These are phyloP conservation scores for Macrolepiota albuminosa DNA, from an alignment of 768 basidiomycete species.

Conservation along the genomic window DNA sequence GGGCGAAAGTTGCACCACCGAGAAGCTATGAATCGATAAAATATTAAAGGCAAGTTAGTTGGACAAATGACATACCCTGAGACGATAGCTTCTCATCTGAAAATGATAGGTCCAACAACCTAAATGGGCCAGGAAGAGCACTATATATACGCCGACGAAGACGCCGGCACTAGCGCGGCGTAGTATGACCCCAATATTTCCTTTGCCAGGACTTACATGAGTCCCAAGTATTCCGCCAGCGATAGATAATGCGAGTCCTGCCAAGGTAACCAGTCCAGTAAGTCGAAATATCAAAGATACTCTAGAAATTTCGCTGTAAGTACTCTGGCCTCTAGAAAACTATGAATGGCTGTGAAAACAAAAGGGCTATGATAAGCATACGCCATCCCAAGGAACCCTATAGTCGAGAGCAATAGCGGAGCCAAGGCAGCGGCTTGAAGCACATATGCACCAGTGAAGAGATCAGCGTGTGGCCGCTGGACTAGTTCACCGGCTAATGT, in stretches of 20 bases:
- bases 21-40: slow-evolving; percentile 42
- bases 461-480: slow-evolving; percentile 30
- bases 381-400: slow-evolving; percentile 50
- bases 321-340: slow-evolving; percentile 40
- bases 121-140: slow-evolving; percentile 35
- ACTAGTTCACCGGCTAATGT: slow-evolving; percentile 49
- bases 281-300: slow-evolving; percentile 33
- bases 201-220: slow-evolving; percentile 27
- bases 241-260: slow-evolving; percentile 36
- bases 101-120: slow-evolving; percentile 42
- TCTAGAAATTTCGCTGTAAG: slow-evolving; percentile 45
- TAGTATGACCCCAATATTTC: slow-evolving; percentile 30
- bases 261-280: slow-evolving; percentile 30
- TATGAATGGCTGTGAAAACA: slow-evolving; percentile 16
- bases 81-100: slow-evolving; percentile 41
- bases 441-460: slow-evolving; percentile 52
- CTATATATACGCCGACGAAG: slow-evolving; percentile 36
- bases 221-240: slow-evolving; percentile 45
- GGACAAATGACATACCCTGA: slow-evolving; percentile 29
- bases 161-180: slow-evolving; percentile 39
- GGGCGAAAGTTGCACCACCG: slow-evolving; percentile 43
- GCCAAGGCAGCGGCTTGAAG: slow-evolving; percentile 40
- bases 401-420: slow-evolving; percentile 35
- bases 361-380: slow-evolving; percentile 19
- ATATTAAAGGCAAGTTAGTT: neutral